Base-by-base conservation (phyloP, 2,329 filamentous ascomycete genomes). In the Rosellinia necatrix region DNA sequence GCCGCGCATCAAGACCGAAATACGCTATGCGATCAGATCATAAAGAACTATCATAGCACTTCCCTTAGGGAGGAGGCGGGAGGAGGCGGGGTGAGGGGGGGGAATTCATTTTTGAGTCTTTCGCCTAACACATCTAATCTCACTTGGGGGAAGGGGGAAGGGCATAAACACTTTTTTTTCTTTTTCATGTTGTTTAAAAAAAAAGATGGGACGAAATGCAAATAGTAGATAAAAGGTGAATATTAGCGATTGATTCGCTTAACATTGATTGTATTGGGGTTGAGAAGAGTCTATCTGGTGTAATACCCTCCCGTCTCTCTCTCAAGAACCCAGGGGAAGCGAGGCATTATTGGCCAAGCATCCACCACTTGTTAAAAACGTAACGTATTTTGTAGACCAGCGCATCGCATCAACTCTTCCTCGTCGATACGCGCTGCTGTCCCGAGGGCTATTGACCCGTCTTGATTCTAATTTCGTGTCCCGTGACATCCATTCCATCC, bases 381-480 rank as follows among this genome's bases (percentile, higher is more conserved):
- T 70, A 70, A 65, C 60, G 56, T 62, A 53, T 56, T 53, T 49
- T 47, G 25, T 22, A 42, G 51, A 49, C 40, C 12, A 29, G 35
- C 61, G 64, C 64, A 63, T 56, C 61, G 64, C 64, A 63, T 56
- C 62, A 49, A 15, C 61, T 59, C 34, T 34, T 57, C 44, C 29
- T 53, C 27, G 60, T 58, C 58, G 56, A 46, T 53, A 34, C 29
- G 46, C 49, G 54, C 46, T 38, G 44, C 53, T 35, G 38, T n/a
- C n/a, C n/a, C n/a, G 55, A 63, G 60, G 65, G 68, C 41, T 68
- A 60, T 69, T 68, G 62, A 61, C 67, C 67, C 57, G 56, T 65
- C 60, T 65, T 60, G 66, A 51, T 56, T 68, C 65, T 67, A 67
- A 46, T 53, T 58, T 64, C 62, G 56, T 67, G 55, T 64, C 64